A percentile compares a stretch with the other conserved stretches of the same genome.
These are phyloP conservation scores for Stephania japonica DNA, from an alignment of 164 flowering plant genomes.

Conservation along the genomic window DNA sequence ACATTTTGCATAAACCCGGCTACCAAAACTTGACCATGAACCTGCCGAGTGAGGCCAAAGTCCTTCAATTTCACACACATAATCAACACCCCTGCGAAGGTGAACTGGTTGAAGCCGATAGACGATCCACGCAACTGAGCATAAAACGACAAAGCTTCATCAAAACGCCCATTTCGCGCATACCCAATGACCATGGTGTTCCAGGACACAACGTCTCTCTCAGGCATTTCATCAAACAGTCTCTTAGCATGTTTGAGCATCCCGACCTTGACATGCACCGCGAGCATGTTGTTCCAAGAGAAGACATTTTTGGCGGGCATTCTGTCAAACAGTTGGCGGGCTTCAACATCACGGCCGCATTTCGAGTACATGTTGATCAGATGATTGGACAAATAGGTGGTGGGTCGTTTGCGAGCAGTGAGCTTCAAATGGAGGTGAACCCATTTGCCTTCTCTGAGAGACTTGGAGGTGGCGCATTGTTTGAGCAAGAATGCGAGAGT, in stretches of 20 bases:
- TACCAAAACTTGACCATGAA: slow-evolving; percentile 60
- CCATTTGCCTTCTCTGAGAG: slow-evolving; percentile 46
- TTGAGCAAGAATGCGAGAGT: slow-evolving; percentile 36
- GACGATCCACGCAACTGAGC: slow-evolving; percentile 31
- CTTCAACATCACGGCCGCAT: slow-evolving; percentile 40
- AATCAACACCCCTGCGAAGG: slow-evolving; percentile 63
- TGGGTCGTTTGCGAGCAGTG: slow-evolving; percentile 42
- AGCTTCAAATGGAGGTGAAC: slow-evolving; percentile 52
- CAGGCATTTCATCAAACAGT: slow-evolving; percentile 61
- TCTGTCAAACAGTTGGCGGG: slow-evolving; percentile 62
- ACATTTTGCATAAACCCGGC: slow-evolving; percentile 47
- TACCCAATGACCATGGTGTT: slow-evolving; percentile 65
- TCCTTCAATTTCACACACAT: slow-evolving; percentile 50
- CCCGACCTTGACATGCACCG: slow-evolving; percentile 63
- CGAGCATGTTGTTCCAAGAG: slow-evolving; percentile 69
- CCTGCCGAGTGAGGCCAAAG: slow-evolving; percentile 38
- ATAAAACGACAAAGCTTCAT: slow-evolving; percentile 48
- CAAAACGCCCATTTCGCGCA: slow-evolving; percentile 34
- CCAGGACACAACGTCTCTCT: slow-evolving; percentile 68
- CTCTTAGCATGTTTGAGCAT: slow-evolving; percentile 34
- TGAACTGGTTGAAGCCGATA: slow-evolving; percentile 49
- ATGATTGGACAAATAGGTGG: slow-evolving; percentile 45
- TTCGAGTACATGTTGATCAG: slow-evolving; percentile 45
- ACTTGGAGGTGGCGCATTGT: slow-evolving; percentile 30
- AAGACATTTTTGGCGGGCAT: slow-evolving; percentile 53